phyloP scores from a whole-genome alignment of 1,284 basidiomycete species.

The Sanghuangporus sanghuang region DNA sequence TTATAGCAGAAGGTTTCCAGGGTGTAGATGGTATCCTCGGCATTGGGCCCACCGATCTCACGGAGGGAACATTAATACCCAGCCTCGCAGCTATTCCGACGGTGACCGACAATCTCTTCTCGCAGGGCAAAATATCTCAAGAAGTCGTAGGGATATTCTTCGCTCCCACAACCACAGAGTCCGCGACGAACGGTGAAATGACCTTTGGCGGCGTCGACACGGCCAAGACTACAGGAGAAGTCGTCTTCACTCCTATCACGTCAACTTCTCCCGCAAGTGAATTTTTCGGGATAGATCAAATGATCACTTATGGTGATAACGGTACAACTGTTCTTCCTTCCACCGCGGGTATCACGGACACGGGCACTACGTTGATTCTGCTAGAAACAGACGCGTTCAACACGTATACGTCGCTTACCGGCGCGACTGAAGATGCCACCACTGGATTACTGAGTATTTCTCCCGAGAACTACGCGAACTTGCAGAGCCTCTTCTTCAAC shows the following conservation, averaged over 20 bases:
- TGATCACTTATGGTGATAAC: conserved; percentile 26
- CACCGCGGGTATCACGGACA: conserved; percentile 62
- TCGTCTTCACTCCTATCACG: conserved; percentile 9
- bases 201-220: conserved; percentile 44
- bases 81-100: conserved; percentile 31
- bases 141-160: conserved; percentile 50
- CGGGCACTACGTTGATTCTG: conserved; percentile 25
- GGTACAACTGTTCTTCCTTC: conserved; percentile 36
- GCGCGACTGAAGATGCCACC: conserved; percentile 15
- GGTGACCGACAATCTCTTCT: conserved; percentile 46
- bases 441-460: conserved; percentile 18
- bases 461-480: conserved; percentile 1
- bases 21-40: conserved; percentile 54
- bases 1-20: conserved; percentile 30
- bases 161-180: conserved; percentile 33
- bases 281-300: conserved; percentile 34
- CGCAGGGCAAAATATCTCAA: conserved; percentile 31
- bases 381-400: conserved; percentile 19
- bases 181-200: conserved; percentile 27
- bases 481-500: conserved; percentile 20
- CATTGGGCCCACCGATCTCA: conserved; percentile 30
- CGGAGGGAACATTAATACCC: conserved; percentile 18
- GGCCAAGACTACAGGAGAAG: conserved; percentile 30
- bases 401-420: conserved; percentile 15
- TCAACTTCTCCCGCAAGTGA: conserved; percentile 23